phyloP scores from a whole-genome alignment of 2,329 filamentous ascomycete genomes.

The Fusarium burgessii region DNA sequence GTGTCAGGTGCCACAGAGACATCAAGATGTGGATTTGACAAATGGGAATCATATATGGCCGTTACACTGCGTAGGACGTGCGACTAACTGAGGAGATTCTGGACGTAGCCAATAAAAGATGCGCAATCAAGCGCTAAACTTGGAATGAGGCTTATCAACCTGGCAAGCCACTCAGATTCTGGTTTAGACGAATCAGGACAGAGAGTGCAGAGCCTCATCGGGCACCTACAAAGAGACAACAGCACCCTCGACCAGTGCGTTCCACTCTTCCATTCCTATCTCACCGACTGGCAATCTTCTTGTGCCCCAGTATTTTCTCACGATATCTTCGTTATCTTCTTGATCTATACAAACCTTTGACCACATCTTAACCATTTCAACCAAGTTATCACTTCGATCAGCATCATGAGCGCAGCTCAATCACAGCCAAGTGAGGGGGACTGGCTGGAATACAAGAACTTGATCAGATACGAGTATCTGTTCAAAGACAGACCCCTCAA shows the following conservation, averaged over 20 bases:
- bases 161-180: neutral
- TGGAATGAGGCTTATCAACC: rapidly evolving
- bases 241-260: rapidly evolving
- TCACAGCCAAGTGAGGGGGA: rapidly evolving
- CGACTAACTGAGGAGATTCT: rapidly evolving
- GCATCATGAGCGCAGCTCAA: rapidly evolving
- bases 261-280: rapidly evolving
- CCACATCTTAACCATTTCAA: too few species aligned
- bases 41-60: rapidly evolving
- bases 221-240: neutral
- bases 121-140: rapidly evolving
- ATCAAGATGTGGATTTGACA: neutral
- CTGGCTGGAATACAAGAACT: rapidly evolving
- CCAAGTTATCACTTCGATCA: rapidly evolving
- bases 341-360: too few species aligned
- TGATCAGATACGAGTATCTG: neutral
- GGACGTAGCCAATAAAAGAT: rapidly evolving
- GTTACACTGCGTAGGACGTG: rapidly evolving
- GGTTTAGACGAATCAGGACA: neutral
- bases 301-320: too few species aligned
- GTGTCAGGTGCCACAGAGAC: too few species aligned
- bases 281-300: neutral
- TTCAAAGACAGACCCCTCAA: rapidly evolving
- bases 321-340: too few species aligned
- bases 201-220: rapidly evolving